Percentiles rank a stretch among this genome's conserved stretches.
These are phyloP conservation scores for Scytalidium lignicola DNA, from an alignment of 2,329 filamentous ascomycete genomes.

Conservation along the genomic window DNA sequence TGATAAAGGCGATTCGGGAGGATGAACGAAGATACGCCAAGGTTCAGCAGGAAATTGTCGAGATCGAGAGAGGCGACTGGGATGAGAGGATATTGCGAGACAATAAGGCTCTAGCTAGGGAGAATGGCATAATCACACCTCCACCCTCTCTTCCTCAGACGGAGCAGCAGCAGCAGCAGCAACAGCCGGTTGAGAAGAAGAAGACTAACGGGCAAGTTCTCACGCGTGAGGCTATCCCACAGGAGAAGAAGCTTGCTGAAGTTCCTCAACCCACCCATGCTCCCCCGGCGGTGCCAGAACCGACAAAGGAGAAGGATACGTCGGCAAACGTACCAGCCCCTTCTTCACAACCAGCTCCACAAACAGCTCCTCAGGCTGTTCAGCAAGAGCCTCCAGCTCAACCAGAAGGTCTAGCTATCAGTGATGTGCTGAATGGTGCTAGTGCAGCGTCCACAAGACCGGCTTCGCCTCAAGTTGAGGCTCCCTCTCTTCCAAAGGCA, in stretches of 20 bases:
- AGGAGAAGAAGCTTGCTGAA: slow-evolving; percentile 4
- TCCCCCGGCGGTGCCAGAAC: slow-evolving; percentile 1
- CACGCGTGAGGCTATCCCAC: neutral
- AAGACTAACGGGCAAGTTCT: slow-evolving; percentile 14
- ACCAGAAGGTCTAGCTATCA: slow-evolving; percentile 21
- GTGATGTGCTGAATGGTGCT: slow-evolving; percentile 18
- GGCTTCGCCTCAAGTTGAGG: neutral
- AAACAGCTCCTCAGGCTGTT: neutral
- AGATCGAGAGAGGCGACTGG: slow-evolving; percentile 58
- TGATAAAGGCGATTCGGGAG: slow-evolving; percentile 65
- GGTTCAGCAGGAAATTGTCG: slow-evolving; percentile 62
- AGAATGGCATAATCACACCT: slow-evolving; percentile 5
- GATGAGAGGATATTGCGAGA: slow-evolving; percentile 35
- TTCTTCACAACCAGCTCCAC: slow-evolving; percentile 13
- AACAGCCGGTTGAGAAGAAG: neutral
- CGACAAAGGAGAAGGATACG: slow-evolving; percentile 3
- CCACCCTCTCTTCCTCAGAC: neutral
- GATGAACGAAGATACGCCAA: slow-evolving; percentile 65
- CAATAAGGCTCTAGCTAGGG: slow-evolving; percentile 11
- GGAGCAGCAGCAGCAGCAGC: neutral
- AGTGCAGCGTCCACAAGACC: neutral
- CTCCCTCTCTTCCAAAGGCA: neutral
- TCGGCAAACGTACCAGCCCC: slow-evolving; percentile 6
- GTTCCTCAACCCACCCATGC: slow-evolving; percentile 5
- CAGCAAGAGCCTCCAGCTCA: slow-evolving; percentile 2